These are phyloP conservation scores for Mrakia frigida DNA, from an alignment of 768 basidiomycete species.

Conservation along the genomic window DNA sequence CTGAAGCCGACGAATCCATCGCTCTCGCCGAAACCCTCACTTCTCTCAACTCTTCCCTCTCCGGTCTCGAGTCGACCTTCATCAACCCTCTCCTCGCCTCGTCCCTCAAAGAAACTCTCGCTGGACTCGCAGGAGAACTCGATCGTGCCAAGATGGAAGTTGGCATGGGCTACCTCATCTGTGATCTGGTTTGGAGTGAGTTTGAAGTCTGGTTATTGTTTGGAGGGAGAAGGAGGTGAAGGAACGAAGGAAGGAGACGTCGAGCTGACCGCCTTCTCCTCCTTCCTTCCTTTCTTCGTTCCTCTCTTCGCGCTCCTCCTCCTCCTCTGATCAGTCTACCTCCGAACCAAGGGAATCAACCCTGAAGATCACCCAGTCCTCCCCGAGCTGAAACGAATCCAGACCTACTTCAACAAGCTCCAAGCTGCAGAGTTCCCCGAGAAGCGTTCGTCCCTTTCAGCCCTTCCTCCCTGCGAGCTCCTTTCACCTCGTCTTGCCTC, in stretches of 20 bases:
- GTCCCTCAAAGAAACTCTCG: constrained; percentile 37
- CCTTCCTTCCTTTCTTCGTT: background rate
- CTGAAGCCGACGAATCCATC: constrained; percentile 33
- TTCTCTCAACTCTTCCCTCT: constrained; percentile 35
- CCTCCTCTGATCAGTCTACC: constrained; percentile 43
- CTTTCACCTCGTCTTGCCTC: background rate
- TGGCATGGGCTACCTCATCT: constrained; percentile 41
- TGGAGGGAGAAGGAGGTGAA: background rate
- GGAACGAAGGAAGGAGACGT: too few species aligned
- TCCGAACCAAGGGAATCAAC: constrained; percentile 42
- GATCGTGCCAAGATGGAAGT: constrained; percentile 44
- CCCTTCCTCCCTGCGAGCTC: background rate
- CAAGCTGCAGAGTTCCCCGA: constrained; percentile 39
- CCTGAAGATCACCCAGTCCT: constrained; percentile 42
- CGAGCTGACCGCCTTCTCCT: background rate
- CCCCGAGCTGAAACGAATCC: constrained; percentile 43
- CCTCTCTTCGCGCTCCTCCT: too few species aligned
- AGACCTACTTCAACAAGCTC: constrained; percentile 43
- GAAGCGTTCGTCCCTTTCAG: constrained; percentile 34
- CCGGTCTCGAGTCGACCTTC: constrained; percentile 34
- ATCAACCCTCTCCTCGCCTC: constrained; percentile 36
- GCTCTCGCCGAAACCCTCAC: constrained; percentile 35
- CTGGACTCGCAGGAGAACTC: constrained; percentile 31
- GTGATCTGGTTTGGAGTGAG: constrained; percentile 45
- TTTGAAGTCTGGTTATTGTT: background rate